Evolutionary conservation across 2,329 filamentous ascomycete species (phyloP), one percentile per base, ranked within the genome.

Genomic region (Xylaria sp.): DNA sequence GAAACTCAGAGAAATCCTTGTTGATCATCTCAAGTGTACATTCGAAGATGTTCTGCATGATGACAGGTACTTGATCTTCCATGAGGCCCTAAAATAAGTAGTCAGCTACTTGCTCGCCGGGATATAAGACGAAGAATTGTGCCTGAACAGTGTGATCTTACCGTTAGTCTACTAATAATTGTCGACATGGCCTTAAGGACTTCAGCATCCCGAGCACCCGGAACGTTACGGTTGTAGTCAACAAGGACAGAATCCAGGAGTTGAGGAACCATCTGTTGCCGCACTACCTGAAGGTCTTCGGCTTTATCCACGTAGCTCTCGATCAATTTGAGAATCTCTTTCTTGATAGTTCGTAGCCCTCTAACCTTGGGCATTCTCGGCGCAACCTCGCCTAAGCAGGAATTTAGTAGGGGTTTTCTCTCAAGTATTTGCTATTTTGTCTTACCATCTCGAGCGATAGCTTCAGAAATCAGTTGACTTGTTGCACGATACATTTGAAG

Each of bases 21-120:
- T 98, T 99, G 84, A 99, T 99, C 96, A 99, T 99, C 77, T 97
- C 94, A 65, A 99, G 86, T 3, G 96, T 99, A 84, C 95, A 98
- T 81, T 98, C 95, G 77, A 99, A 99, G 31, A 99, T 93, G 74
- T 95, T 97, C 81, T 98, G 94, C 93, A 99, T 97, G 77, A 99
- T 98, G 58, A 91, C 91, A 10, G 96, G 94, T 51, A 99, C 93
- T 81, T 98, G 96, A 79, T 98, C 96, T 80, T 98, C 96, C 97
- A 99, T 99, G 77, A 98, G 86, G 73, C 89, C 89, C 93, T 97
- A 28, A 23, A 23, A 66, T 40, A 40, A 46, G 23, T 15, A 65
- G 66, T 59, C 40, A 71, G 72, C 67, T 71, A 70, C 68, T 65
- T 73, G 42, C 40, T 60, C 36, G 7, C 17, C 9, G 11, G 48